Conservation (phyloP, 129 eudicot species). For the Helichrysum umbraculigerum region DNA sequence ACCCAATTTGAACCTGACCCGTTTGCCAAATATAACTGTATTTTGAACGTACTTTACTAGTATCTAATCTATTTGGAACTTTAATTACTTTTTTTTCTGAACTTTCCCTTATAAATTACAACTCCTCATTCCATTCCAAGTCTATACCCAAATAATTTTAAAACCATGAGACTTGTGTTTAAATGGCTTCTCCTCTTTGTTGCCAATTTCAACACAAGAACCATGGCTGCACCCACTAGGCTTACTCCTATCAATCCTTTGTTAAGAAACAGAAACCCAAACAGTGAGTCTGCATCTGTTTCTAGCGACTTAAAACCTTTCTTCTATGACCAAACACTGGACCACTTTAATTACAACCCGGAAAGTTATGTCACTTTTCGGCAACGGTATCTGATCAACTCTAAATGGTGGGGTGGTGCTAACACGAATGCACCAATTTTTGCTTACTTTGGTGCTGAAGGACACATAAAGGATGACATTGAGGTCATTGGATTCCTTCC, state of each 20-base stretch:
- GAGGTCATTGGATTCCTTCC: too few relatives aligned
- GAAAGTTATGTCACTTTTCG: constrained; percentile 64
- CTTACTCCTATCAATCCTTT: constrained; percentile 24
- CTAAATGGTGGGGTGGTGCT: constrained; percentile 63
- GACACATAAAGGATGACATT: too few relatives aligned
- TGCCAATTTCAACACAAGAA: constrained; percentile 14
- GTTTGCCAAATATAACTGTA: too few relatives aligned
- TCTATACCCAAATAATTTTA: background rate
- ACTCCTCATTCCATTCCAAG: too few relatives aligned
- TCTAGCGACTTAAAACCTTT: constrained; percentile 17
- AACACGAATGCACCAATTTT: constrained; percentile 49
- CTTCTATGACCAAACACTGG: constrained; percentile 61
- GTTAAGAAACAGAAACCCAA: background rate
- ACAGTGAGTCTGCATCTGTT: background rate
- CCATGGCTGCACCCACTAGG: background rate
- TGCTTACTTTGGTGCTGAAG: too few relatives aligned
- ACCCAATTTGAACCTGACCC: too few relatives aligned
- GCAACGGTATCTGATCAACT: constrained; percentile 55
- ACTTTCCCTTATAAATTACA: too few relatives aligned
- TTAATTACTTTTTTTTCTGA: too few relatives aligned
- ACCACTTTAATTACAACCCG: constrained; percentile 68
- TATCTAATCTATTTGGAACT: too few relatives aligned
- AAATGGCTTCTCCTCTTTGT: constrained; percentile 24
- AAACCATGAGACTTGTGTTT: constrained; percentile 3
- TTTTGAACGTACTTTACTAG: too few relatives aligned